Conservation (phyloP, 495 filamentous ascomycete genomes). For the Sabuloglossum arenarium region DNA sequence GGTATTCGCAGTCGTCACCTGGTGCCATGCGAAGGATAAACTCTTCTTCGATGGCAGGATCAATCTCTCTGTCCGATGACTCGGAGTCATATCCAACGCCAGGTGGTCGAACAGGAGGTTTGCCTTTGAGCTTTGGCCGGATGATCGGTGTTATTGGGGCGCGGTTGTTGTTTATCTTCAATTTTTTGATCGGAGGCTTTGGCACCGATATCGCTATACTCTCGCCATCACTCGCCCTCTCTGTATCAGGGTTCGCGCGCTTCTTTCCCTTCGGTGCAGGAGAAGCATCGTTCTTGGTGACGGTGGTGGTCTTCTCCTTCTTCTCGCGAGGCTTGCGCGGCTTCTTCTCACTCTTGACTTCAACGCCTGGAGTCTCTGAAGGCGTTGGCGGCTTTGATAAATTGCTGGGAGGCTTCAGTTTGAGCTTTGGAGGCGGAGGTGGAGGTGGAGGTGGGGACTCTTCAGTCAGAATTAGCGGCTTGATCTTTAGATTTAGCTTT, state of each 20-base stretch:
- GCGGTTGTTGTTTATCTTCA: slow-evolving; percentile 17
- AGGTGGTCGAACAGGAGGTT: slow-evolving; percentile 35
- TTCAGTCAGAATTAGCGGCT: neutral
- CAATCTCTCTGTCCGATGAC: slow-evolving; percentile 68
- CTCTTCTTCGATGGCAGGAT: slow-evolving; percentile 72
- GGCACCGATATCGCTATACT: neutral
- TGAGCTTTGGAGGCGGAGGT: slow-evolving; percentile 11
- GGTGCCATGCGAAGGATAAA: slow-evolving; percentile 78
- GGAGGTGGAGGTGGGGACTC: neutral
- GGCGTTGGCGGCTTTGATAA: slow-evolving; percentile 9
- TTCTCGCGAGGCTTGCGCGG: slow-evolving; percentile 2
- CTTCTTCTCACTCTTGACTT: slow-evolving; percentile 10
- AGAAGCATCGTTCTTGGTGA: neutral
- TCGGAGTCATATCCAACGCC: slow-evolving; percentile 97
- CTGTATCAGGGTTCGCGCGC: slow-evolving; percentile 5
- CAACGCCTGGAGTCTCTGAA: slow-evolving; percentile 5
- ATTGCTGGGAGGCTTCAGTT: slow-evolving; percentile 28
- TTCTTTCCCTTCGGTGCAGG: slow-evolving; percentile 11
- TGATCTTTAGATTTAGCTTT: slow-evolving; percentile 8
- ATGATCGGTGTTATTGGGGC: slow-evolving; percentile 23
- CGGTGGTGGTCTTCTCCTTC: neutral
- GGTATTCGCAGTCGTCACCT: slow-evolving; percentile 63
- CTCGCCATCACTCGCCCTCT: slow-evolving; percentile 7
- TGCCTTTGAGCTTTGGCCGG: slow-evolving; percentile 36
- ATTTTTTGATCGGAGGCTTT: slow-evolving; percentile 22